Conservation (phyloP, 805 yeast genomes). For the Yarrowia bubula region DNA sequence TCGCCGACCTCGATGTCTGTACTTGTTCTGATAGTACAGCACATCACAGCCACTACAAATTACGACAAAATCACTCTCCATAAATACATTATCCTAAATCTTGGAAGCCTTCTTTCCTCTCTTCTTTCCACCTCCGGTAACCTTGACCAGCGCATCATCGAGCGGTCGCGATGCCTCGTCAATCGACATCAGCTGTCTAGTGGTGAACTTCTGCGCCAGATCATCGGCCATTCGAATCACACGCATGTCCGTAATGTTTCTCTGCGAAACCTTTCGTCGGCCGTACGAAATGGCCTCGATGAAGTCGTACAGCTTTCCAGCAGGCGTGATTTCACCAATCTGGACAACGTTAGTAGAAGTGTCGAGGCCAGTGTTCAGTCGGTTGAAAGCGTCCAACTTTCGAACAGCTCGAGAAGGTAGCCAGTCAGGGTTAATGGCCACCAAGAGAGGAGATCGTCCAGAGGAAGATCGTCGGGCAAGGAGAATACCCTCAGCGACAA, state of each 20-base stretch:
- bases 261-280: conserved; percentile 37
- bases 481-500: conserved; percentile 39
- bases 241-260: conserved; percentile 22
- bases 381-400: conserved; percentile 11
- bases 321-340: conserved; percentile 31
- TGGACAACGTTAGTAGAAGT: conserved; percentile 14
- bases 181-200: conserved; percentile 20
- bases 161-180: conserved; percentile 21
- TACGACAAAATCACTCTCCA: too few species aligned
- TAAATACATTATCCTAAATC: background rate
- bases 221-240: conserved; percentile 21
- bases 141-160: conserved; percentile 22
- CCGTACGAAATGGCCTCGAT: conserved; percentile 40
- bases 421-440: conserved; percentile 21
- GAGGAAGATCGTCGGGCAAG: conserved; percentile 20
- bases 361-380: conserved; percentile 9
- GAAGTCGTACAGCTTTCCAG: conserved; percentile 38
- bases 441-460: conserved; percentile 18
- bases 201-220: conserved; percentile 13
- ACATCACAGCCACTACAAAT: too few species aligned
- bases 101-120: background rate
- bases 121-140: conserved; percentile 2
- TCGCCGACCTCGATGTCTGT: too few species aligned
- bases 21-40: too few species aligned
- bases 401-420: conserved; percentile 9